These are phyloP conservation scores for Geum urbanum DNA, from an alignment of 306 rosid species.

Conservation along the genomic window DNA sequence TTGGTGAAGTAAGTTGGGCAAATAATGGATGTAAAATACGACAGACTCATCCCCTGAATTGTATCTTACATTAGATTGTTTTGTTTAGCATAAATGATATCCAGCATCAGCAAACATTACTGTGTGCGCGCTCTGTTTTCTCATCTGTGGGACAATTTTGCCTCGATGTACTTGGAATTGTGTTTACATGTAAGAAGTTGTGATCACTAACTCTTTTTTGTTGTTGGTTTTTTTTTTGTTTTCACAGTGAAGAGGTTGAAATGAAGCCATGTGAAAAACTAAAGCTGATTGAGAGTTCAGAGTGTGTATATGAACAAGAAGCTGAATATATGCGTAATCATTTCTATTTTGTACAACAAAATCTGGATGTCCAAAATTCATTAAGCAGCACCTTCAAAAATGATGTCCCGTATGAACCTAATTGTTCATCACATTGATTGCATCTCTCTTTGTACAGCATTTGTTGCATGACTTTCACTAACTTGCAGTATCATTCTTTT, in stretches of 20 bases:
- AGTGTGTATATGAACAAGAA: not conserved
- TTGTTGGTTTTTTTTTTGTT: not conserved
- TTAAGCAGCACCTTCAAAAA: too few relatives aligned
- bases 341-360: too few relatives aligned
- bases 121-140: not conserved
- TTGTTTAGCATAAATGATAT: not conserved
- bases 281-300: not conserved
- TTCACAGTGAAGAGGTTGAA: constrained; percentile 6
- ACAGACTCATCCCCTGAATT: not conserved
- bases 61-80: not conserved
- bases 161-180: not conserved
- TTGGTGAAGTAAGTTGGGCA: not conserved
- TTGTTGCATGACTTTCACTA: too few relatives aligned
- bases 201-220: not conserved
- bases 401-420: too few relatives aligned
- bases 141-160: not conserved
- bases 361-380: too few relatives aligned
- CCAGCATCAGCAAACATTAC: not conserved
- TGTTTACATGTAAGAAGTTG: not conserved
- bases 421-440: too few relatives aligned
- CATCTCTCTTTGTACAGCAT: too few relatives aligned
- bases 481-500: too few relatives aligned
- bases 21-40: not conserved
- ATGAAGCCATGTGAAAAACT: not conserved
- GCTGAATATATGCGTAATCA: too few relatives aligned